Evolutionary conservation across 805 yeast genomes (phyloP).

Genomic region (Brettanomyces nanus): DNA sequence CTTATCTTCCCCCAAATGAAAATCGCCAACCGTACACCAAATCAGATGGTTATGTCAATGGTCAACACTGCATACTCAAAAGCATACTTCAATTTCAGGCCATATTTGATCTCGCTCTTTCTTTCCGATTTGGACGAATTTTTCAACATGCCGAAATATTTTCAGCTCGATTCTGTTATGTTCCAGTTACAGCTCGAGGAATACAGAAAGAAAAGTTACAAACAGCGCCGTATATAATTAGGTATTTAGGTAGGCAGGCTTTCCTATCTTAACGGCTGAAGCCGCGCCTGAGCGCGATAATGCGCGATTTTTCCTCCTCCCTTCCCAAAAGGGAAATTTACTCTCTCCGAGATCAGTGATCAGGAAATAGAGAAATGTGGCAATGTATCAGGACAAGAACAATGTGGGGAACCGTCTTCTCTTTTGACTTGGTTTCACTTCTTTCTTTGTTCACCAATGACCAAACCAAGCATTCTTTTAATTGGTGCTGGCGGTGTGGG

Average conservation of each 20-base stretch:
- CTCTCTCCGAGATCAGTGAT: too few species aligned
- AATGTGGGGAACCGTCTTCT: too few species aligned
- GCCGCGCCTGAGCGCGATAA: too few species aligned
- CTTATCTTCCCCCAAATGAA: conserved; percentile 13
- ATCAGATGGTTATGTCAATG: background rate
- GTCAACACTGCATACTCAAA: conserved; percentile 5
- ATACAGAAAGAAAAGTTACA: conserved; percentile 2
- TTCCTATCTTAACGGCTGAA: too few species aligned
- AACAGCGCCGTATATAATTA: too few species aligned
- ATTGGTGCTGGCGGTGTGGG: conserved; percentile 87
- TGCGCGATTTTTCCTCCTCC: too few species aligned
- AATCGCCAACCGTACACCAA: conserved; percentile 4
- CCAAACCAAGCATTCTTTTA: conserved; percentile 21
- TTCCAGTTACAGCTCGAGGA: conserved; percentile 18
- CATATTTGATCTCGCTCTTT: conserved; percentile 14
- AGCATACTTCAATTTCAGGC: conserved; percentile 14
- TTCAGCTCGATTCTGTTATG: conserved; percentile 15
- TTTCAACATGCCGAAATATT: conserved; percentile 14
- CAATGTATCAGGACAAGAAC: too few species aligned
- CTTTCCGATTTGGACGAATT: conserved; percentile 14
- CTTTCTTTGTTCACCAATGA: too few species aligned
- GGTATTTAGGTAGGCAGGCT: too few species aligned
- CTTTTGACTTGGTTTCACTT: too few species aligned
- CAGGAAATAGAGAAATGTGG: too few species aligned
- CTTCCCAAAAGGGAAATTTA: too few species aligned